Evolutionary conservation across 2,329 filamentous ascomycete genomes (phyloP).

Genomic region (Pseudogymnoascus sp.): DNA sequence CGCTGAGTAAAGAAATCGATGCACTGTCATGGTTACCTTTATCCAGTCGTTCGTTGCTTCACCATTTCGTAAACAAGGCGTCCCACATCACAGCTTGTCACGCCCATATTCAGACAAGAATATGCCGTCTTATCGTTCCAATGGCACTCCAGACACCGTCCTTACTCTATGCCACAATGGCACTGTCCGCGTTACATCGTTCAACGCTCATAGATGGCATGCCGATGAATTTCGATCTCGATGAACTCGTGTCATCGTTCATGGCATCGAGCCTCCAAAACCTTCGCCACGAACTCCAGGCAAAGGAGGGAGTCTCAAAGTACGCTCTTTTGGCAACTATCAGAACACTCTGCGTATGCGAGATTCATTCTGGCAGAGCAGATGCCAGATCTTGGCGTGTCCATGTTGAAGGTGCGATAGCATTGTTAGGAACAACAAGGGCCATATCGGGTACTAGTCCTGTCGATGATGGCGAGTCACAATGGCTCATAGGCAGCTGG

Average conservation of each 20-base stretch:
- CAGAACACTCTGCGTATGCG: slow-evolving; percentile 37
- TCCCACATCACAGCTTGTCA: slow-evolving; percentile 38
- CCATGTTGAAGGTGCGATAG: slow-evolving; percentile 38
- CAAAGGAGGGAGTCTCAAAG: slow-evolving; percentile 29
- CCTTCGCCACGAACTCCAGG: slow-evolving; percentile 36
- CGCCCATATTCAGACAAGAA: slow-evolving; percentile 35
- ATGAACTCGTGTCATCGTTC: slow-evolving; percentile 33
- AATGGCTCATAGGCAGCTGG: slow-evolving; percentile 33
- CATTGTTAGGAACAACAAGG: slow-evolving; percentile 31
- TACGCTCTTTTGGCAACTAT: slow-evolving; percentile 36
- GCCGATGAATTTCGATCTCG: slow-evolving; percentile 33
- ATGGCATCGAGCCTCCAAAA: slow-evolving; percentile 37
- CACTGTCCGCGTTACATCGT: slow-evolving; percentile 38
- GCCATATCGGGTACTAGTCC: slow-evolving; percentile 5
- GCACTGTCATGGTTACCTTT: slow-evolving; percentile 34
- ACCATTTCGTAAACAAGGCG: slow-evolving; percentile 37
- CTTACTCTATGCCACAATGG: slow-evolving; percentile 38
- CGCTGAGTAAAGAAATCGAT: slow-evolving; percentile 30
- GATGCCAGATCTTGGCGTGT: slow-evolving; percentile 36
- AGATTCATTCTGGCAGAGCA: slow-evolving; percentile 37
- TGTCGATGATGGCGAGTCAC: slow-evolving; percentile 7
- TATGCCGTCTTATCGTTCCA: slow-evolving; percentile 38
- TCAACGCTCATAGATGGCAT: slow-evolving; percentile 32
- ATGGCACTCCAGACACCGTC: slow-evolving; percentile 39
- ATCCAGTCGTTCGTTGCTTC: slow-evolving; percentile 34